These are phyloP conservation scores for Coniochaeta prunicola DNA, from an alignment of 2,329 filamentous ascomycete genomes.

Conservation along the genomic window DNA sequence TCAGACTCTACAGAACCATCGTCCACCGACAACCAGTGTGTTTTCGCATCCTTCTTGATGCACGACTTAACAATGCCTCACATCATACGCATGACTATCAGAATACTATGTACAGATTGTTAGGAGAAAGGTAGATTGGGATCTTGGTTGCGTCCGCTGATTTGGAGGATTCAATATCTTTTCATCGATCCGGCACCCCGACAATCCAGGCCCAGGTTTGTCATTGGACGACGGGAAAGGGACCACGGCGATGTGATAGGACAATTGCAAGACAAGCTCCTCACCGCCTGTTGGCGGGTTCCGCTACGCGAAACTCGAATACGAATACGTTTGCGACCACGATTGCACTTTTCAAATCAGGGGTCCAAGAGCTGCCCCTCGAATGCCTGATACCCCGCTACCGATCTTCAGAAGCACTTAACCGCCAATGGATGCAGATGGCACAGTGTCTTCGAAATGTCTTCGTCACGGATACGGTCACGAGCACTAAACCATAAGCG, in stretches of 20 bases:
- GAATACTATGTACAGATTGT: no score
- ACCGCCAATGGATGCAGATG: neutral
- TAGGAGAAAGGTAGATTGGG: neutral
- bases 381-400: neutral
- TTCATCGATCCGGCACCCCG: neutral
- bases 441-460: neutral
- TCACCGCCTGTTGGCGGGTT: neutral
- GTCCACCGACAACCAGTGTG: neutral
- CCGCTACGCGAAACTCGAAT: neutral
- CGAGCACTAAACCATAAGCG: neutral
- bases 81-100: no score
- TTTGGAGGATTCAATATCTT: neutral
- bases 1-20: neutral
- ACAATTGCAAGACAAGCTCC: neutral
- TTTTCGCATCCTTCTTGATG: neutral
- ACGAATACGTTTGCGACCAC: neutral
- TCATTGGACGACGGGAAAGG: neutral
- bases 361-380: neutral
- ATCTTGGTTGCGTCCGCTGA: neutral
- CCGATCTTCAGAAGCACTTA: neutral
- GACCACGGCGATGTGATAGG: neutral
- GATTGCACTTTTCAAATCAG: neutral
- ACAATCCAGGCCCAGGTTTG: neutral
- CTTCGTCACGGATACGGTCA: neutral
- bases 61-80: neutral